Evolutionary conservation across 1,139 yeast species (phyloP), one percentile per base, ranked within the genome.

Genomic region (Diutina neorugosa): DNA sequence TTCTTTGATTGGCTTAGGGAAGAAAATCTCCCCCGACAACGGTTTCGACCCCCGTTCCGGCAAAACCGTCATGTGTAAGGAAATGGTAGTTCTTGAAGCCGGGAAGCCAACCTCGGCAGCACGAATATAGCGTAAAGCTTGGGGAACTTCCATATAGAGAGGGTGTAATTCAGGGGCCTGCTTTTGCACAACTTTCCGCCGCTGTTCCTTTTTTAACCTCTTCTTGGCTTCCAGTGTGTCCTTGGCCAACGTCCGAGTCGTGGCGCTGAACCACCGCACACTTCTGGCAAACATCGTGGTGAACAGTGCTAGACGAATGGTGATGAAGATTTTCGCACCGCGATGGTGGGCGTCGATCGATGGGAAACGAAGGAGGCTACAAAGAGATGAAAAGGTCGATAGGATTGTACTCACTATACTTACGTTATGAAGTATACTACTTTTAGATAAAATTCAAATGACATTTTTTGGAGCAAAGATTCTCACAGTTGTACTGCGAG

Each of bases 91-190:
- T 59, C 83, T 82, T 23, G 74, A 69, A 3, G 78, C 71, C 2
- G 93, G 81, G 61, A 86, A 81, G 4, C 98, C 98, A 5, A 89
- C 95, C 66, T 90, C 96, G 4, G 91, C 81, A 0, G 98, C 96
- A 58, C 97, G 76, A 55, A 93, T 65, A 63, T 84, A 90, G 62
- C 85, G 77, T 65, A 90, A 68, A 1, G 97, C 98, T 20, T 71
- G 68, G 12, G 87, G 80, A 12, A 88, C 75, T 51, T 81, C 83
- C 85, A 87, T 82, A 64, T 82, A 85, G 53, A 86, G 70, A 1
- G 90, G 88, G 55, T 77, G 78, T 19, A 65, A 61, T 51, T 66
- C 65, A 1, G 86, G 80, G 1, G 80, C 50, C 11, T 46, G 50
- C 16, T 46, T 46, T 27, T 46, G 50, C 14, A 46, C 50, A n/a